These are phyloP conservation scores for Fusarium sp. DNA, from an alignment of 2,329 filamentous ascomycete species.

Conservation along the genomic window DNA sequence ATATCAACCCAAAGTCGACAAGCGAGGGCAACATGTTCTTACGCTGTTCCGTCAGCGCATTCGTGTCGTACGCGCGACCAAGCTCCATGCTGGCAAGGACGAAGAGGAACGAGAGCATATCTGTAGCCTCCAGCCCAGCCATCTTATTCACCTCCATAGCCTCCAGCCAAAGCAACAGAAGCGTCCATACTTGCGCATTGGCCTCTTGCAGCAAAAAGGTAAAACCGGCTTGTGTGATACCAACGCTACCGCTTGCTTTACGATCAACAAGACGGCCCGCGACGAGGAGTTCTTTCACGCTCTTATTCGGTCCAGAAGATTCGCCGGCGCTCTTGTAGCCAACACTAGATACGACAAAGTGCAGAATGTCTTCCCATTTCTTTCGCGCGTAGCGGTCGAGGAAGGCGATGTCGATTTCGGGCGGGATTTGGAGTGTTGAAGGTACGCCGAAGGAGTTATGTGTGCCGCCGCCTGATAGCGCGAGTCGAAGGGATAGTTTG, in stretches of 20 bases:
- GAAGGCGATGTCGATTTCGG: conserved; percentile 74
- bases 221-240: conserved; percentile 93
- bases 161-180: conserved; percentile 92
- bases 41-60: conserved; percentile 82
- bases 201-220: conserved; percentile 94
- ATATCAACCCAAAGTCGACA: conserved; percentile 92
- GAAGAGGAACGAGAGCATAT: conserved; percentile 96
- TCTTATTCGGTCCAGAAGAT: conserved; percentile 69
- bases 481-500: conserved; percentile 82
- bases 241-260: conserved; percentile 70
- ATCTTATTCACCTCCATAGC: conserved; percentile 70
- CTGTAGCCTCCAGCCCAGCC: conserved; percentile 84
- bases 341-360: conserved; percentile 89
- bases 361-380: conserved; percentile 96
- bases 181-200: conserved; percentile 96
- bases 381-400: conserved; percentile 86
- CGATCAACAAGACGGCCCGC: conserved; percentile 82
- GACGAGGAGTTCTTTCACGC: conserved; percentile 86
- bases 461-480: conserved; percentile 85
- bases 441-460: conserved; percentile 93
- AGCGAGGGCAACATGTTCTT: conserved; percentile 90
- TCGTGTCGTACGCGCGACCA: conserved; percentile 89
- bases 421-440: conserved; percentile 70
- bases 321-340: conserved; percentile 62
- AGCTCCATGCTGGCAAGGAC: conserved; percentile 93